Evolutionary conservation across 306 rosid genomes (phyloP).

Genomic region (Betula pendula): DNA sequence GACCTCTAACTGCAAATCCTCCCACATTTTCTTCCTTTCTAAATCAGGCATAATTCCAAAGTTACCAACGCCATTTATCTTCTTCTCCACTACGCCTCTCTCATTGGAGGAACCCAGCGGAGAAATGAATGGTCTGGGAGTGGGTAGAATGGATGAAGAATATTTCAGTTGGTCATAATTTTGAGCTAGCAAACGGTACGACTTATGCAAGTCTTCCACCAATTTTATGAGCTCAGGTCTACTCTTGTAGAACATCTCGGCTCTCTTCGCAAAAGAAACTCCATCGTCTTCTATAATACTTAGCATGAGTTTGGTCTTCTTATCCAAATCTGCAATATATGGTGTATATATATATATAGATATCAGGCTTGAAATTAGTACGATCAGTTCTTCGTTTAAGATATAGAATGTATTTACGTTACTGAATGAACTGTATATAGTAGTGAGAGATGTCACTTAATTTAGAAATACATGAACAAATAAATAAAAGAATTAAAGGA

Average conservation of each 20-base stretch:
- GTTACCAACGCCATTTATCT: too few relatives aligned
- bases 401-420: background rate
- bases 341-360: too few relatives aligned
- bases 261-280: constrained; percentile 38
- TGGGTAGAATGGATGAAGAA: constrained; percentile 9
- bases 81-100: too few relatives aligned
- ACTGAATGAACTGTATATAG: too few relatives aligned
- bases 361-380: too few relatives aligned
- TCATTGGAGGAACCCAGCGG: too few relatives aligned
- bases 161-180: constrained; percentile 28
- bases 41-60: background rate
- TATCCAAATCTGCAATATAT: constrained; percentile 35
- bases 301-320: constrained; percentile 35
- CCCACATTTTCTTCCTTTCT: constrained; percentile 9
- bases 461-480: too few relatives aligned
- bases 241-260: constrained; percentile 35
- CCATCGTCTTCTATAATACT: constrained; percentile 41
- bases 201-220: constrained; percentile 32
- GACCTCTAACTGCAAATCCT: constrained; percentile 3
- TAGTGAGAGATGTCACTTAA: too few relatives aligned
- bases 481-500: too few relatives aligned
- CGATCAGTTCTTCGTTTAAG: too few relatives aligned
- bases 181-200: constrained; percentile 30
- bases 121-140: background rate
- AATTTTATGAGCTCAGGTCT: constrained; percentile 33